Conservation (phyloP, 345 rosid genomes). For the Rhodamnia rubescens region DNA sequence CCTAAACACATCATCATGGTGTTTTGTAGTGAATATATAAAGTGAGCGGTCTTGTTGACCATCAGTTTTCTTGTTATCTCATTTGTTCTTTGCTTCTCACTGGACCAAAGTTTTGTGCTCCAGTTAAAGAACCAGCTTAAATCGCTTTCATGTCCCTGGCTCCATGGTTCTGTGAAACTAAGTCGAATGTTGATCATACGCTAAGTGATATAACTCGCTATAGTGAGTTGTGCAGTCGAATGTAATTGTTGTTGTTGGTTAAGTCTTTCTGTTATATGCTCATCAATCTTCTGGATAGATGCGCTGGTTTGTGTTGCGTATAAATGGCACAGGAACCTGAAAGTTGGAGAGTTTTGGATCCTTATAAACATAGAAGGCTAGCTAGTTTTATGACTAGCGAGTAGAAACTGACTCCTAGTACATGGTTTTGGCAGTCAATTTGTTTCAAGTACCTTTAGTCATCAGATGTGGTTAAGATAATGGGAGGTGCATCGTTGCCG, state of each 20-base stretch:
- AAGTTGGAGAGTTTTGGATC: not conserved
- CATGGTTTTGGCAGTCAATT: not conserved
- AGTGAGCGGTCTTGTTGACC: not conserved
- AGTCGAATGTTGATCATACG: not conserved
- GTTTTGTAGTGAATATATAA: not conserved
- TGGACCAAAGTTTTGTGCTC: not conserved
- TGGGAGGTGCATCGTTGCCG: not conserved
- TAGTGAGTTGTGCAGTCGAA: not conserved
- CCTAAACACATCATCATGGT: not conserved
- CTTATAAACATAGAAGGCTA: not conserved
- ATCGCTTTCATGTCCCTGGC: not conserved
- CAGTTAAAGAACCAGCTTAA: not conserved
- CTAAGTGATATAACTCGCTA: not conserved
- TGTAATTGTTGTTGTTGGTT: not conserved
- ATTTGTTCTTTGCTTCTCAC: not conserved
- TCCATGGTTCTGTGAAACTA: not conserved
- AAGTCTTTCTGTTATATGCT: not conserved
- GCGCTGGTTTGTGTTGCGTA: not conserved
- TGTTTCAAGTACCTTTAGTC: not conserved
- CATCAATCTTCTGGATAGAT: not conserved
- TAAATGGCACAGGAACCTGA: not conserved
- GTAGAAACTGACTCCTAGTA: not conserved
- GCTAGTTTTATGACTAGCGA: not conserved
- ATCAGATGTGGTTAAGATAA: not conserved
- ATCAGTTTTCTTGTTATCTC: not conserved